phyloP scores from a whole-genome alignment of 140 eudicot genomes.

The Oenanthe javanica region DNA sequence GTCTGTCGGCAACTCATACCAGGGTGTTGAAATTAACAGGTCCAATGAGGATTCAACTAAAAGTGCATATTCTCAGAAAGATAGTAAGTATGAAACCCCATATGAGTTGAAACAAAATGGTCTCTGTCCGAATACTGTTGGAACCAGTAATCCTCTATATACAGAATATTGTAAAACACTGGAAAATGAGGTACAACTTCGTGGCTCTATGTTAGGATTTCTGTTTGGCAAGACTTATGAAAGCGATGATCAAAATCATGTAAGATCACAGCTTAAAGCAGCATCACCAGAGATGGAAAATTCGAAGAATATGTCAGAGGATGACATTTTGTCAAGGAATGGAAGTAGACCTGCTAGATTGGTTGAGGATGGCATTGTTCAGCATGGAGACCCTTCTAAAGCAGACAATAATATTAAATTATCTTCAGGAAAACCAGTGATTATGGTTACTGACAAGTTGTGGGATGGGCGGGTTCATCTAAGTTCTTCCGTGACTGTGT shows the following conservation, averaged over 20 bases:
- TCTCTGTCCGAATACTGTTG: constrained; percentile 2
- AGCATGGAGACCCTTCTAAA: constrained; percentile 7
- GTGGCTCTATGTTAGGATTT: neutral
- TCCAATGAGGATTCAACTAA: constrained; percentile 16
- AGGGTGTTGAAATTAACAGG: constrained; percentile 15
- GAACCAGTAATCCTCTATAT: constrained; percentile 1
- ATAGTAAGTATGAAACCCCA: constrained; percentile 3
- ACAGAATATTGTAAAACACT: neutral
- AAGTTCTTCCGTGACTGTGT: constrained; percentile 48
- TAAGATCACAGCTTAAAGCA: neutral
- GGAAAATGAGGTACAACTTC: neutral
- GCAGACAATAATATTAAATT: constrained; percentile 19
- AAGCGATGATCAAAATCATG: constrained; percentile 4
- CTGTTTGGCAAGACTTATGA: constrained; percentile 3
- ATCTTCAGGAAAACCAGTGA: constrained; percentile 20
- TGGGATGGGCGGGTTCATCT: constrained; percentile 82
- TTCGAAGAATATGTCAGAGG: neutral
- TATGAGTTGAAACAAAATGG: neutral
- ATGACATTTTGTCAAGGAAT: constrained; percentile 12
- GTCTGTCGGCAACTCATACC: constrained; percentile 31
- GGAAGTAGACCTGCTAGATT: constrained; percentile 19
- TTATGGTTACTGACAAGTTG: constrained; percentile 32
- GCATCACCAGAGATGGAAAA: constrained; percentile 1
- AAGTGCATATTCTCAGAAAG: constrained; percentile 10
- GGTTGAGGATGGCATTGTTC: constrained; percentile 13